Conservation (phyloP, 2,329 filamentous ascomycete genomes). For the Mycocentrospora acerina region DNA sequence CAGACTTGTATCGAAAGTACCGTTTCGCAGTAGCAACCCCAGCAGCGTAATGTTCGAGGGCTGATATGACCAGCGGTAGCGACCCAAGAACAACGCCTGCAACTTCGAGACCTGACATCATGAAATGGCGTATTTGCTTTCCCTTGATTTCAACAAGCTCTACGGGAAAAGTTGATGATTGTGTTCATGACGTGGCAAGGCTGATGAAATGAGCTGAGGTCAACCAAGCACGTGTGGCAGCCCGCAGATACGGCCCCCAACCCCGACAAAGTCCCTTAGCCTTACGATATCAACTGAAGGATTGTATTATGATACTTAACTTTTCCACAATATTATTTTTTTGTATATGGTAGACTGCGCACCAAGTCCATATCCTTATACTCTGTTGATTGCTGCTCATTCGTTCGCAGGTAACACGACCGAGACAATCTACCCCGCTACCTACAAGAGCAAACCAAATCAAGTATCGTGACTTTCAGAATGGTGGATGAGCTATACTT, state of each 20-base stretch:
- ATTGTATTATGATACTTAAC: neutral
- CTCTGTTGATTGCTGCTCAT: too few relatives aligned
- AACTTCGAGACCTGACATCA: constrained; percentile 36
- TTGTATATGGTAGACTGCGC: too few relatives aligned
- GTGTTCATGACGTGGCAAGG: neutral
- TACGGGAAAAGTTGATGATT: neutral
- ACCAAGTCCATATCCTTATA: too few relatives aligned
- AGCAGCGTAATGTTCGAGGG: constrained; percentile 31
- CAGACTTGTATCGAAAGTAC: constrained; percentile 19
- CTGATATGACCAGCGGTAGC: constrained; percentile 32
- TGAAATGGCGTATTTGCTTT: too few relatives aligned
- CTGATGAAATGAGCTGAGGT: constrained; percentile 5
- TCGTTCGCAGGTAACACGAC: too few relatives aligned
- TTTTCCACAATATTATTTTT: too few relatives aligned
- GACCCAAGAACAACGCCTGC: constrained; percentile 30
- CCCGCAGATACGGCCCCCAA: constrained; percentile 6
- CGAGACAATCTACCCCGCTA: too few relatives aligned
- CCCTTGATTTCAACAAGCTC: too few relatives aligned
- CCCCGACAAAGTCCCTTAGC: neutral
- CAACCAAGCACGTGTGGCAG: constrained; percentile 3
- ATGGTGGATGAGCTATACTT: constrained; percentile 1
- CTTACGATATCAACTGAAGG: neutral
- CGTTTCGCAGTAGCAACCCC: constrained; percentile 27
- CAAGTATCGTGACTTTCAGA: too few relatives aligned
- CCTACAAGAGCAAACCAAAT: too few relatives aligned